Evolutionary conservation across 106 monocot species (phyloP), one percentile per base, ranked within the genome.

Genomic region (Platanthera guangdongensis): DNA sequence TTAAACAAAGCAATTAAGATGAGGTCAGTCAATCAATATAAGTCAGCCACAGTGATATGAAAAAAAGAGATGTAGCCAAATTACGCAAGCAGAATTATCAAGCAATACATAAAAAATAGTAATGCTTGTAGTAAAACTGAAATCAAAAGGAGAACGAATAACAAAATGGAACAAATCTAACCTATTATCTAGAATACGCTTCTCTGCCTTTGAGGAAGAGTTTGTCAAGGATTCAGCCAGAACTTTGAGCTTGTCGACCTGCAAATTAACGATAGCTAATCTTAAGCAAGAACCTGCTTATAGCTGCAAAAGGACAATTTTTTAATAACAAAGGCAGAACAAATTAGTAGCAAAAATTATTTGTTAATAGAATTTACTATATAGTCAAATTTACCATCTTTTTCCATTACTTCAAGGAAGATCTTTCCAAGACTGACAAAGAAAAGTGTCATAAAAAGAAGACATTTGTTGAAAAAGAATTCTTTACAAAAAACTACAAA

Each of bases 211-310:
- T 75, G 86, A 78, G 12, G 92, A 92, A 63, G 95, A 95, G 78
- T 88, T 95, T 72, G 92, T 88, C 72, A 95, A 85, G 71, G 95
- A 95, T 73, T 90, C 92, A 51, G 90, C 84, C 59, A 95, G 74
- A 82, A 95, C 81, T 76, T 92, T 95, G 71, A 95, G 82, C 75
- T 95, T 95, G 25, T 95, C 92, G 81, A 95, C 88, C 95, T 95
- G 87, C 15, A 76, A 80, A 78, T 67, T 16, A 9, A 59, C 53
- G 9, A 8, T 18, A 68, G 11, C 46, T 45, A 74, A 22, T 53
- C 50, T 48, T n/a, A 21, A n/a, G 15, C 63, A 75, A 49, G 6
- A 39, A 76, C 14, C 74, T 7, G 6, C 4, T 16, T 70, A 47
- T 47, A 1, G 47, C 48, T 47, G 47, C 4, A 47, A 70, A 47